Evolutionary conservation across 2,329 filamentous ascomycete species (phyloP), one percentile per base, ranked within the genome.

Genomic region (Sphaerulina vaccinii): DNA sequence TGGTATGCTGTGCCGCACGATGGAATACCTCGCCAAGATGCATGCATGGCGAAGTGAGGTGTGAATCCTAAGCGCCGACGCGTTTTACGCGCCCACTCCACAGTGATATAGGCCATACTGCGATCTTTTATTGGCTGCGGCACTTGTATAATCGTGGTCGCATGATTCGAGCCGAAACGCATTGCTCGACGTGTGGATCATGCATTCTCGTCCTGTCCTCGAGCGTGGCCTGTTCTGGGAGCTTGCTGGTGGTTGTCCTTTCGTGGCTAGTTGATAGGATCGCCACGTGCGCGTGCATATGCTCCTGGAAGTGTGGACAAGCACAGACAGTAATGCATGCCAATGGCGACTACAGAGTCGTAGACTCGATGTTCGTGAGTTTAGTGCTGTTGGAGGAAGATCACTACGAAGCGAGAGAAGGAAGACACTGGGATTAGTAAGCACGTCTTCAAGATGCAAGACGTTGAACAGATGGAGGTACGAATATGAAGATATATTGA

Each of bases 1-100:
- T 64, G 29, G 59, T 47, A 23, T 58, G 58, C 55, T 59, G 59
- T 61, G 56, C 62, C 60, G 60, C 62, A 16, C 35, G 40, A 29
- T 6, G 37, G 21, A 39, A 35, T 36, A 18, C 15, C 15, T 21
- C 22, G 45, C 45, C 45, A 48, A 48, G 45, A 40, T 32, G 45
- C 35, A 40, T 22, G 35, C 33, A 27, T 29, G 24, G 35, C 24
- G 24, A 21, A 35, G 42, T 21, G 42, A 45, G 19, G 27, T 45
- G 42, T 45, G 29, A 23, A 40, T 6, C 29, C 53, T 62, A 60
- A 61, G 60, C 60, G 62, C 59, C 60, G 51, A 46, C 46, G 21
- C 36, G 24, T n/a, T 59, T 56, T 55, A 57, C 55, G 60, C 57
- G 57, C 49, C 43, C 23, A 45, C n/a, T 18, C 15, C 7, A 32